Base-by-base conservation (phyloP, 129 eudicot species). In the Dittrichia graveolens region DNA sequence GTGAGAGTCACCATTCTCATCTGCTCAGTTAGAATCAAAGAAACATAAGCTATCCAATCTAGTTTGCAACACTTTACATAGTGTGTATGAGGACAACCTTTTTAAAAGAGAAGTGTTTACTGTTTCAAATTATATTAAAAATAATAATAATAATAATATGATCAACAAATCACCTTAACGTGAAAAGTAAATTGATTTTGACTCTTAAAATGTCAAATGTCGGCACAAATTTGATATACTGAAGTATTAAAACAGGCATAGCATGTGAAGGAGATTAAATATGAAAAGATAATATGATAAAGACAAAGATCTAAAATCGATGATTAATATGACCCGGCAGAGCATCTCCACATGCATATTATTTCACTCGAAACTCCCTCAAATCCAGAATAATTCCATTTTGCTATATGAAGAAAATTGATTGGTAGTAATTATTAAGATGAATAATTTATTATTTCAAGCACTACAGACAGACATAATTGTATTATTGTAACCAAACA, bases 1-100 rank as follows among this genome's bases (percentile, higher is more conserved):
- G 79, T 67, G 91, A 44, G 88, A 78, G 39, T 86, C 94, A n/a
- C 65, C 87, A 47, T 76, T 85, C 5, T 86, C 99, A 85, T 81
- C 99, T 95, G 95, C 37, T 78, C 40, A 45, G 53, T 62, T 9
- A 61, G 40, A 78, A 71, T 63, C 6, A 70, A 53, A 46, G 43
- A 58, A 71, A 45, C 72, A 61, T 50, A 8, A 70, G 65, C n/a
- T 31, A 69, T 65, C 37, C 19, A 56, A 67, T 57, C 40, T 57
- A 43, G 13, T 47, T 52, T 60, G 77, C 68, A 60, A 47, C 67
- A 72, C 43, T 41, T 72, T 43, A 61, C 2, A 37, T 16, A 10
- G 41, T 40, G 41, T 40, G 16, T 19, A 6, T 9, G 31, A 24
- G 40, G 19, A 55, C 9, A 15, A 52, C 63, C 6, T 16, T 14